Base-by-base conservation (phyloP, 176 grass and related monocot genomes). In the Microstegium vimineum region DNA sequence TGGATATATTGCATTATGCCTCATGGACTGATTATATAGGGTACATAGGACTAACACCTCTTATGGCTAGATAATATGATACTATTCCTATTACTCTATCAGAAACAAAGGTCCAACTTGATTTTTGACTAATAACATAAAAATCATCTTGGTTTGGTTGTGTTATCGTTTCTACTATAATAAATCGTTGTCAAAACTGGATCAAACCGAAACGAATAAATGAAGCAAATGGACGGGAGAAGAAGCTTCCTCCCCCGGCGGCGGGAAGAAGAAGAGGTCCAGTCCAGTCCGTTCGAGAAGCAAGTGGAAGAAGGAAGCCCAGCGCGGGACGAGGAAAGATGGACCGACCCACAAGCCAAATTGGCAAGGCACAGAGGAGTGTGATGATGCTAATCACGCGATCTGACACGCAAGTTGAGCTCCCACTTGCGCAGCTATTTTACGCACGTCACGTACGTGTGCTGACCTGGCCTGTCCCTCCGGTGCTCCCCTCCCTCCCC, bases 381-480 rank as follows among this genome's bases (percentile, higher is more conserved):
- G n/a, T n/a, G n/a, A n/a, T n/a, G n/a, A n/a, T 47, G 74, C 51
- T 66, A 77, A 72, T 74, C 79, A 66, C 31, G 40, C 73, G 73
- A 67, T 18, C 63, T 15, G 73, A 15, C 20, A 8, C 25, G 77
- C 77, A 51, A 80, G 12, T 80, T 66, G 62, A 47, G 9, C 76
- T 5, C 7, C 78, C 77, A 80, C 77, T 80, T 80, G 77, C 63
- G 43, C 63, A 20, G 45, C 38, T 68, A 80, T 54, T 54, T 66
- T 69, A 69, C n/a, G 69, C 78, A 2, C 78, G 63, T 69, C 78
- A 69, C 78, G 64, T 17, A 51, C 42, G 8, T 25, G 22, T 69
- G 78, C 78, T 69, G 78, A 80, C 64, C 78, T 80, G 78, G 77
- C 47, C 47, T 18, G 47, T 38, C 37, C 64, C 78, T 32, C 70